Conservation (phyloP, 1,139 yeast species). For the Pneumocystis jirovecii region DNA sequence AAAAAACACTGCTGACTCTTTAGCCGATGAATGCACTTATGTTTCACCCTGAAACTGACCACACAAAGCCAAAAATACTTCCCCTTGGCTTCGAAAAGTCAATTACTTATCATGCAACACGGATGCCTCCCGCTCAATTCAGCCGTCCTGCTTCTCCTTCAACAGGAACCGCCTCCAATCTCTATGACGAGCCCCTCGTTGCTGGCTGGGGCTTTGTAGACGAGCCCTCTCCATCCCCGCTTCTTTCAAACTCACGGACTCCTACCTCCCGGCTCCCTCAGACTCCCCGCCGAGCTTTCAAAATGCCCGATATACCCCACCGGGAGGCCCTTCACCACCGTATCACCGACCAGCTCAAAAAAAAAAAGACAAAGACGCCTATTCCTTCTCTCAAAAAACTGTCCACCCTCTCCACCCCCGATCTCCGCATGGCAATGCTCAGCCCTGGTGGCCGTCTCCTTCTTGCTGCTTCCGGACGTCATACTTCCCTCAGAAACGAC, state of each 20-base stretch:
- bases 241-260: too few species aligned
- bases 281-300: constrained; percentile 13
- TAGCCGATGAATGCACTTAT: constrained; percentile 18
- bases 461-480: not conserved
- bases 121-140: not conserved
- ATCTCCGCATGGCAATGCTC: constrained; percentile 6
- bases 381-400: not conserved
- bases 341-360: constrained; percentile 2
- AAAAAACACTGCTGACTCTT: not conserved
- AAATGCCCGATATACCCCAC: not conserved
- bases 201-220: constrained; percentile 15
- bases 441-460: constrained; percentile 13
- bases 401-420: constrained; percentile 9
- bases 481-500: not conserved
- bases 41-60: constrained; percentile 15
- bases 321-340: constrained; percentile 10
- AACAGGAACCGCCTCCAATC: not conserved
- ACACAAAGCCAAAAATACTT: not conserved
- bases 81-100: not conserved
- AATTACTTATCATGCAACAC: constrained; percentile 4
- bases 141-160: too few species aligned
- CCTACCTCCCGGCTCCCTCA: too few species aligned
- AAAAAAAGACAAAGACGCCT: not conserved
- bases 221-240: constrained; percentile 13
- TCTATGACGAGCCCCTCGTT: constrained; percentile 8